A percentile compares a stretch with the other conserved stretches of the same genome.
Evolutionary conservation across 768 basidiomycete species (phyloP).

Genomic region (Tylopilus subfusipes): DNA sequence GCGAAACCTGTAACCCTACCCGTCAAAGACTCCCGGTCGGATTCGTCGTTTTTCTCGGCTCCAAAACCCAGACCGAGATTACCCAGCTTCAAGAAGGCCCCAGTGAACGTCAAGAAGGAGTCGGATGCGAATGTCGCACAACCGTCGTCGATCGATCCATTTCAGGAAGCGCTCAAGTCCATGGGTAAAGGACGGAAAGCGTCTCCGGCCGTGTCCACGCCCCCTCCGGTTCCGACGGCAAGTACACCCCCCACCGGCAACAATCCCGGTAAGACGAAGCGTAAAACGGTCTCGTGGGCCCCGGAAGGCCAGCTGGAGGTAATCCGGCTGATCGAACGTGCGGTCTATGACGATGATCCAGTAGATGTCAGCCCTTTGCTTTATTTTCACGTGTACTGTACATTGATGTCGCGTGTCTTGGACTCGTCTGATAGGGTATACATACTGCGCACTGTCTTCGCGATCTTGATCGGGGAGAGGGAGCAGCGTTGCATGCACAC

Average conservation of each 20-base stretch:
- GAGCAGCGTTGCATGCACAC: slow-evolving; percentile 78
- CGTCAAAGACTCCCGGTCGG: slow-evolving; percentile 77
- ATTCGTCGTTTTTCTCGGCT: slow-evolving; percentile 85
- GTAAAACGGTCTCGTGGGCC: slow-evolving; percentile 78
- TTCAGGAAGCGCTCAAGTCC: slow-evolving; percentile 76
- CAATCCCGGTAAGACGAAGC: slow-evolving; percentile 53
- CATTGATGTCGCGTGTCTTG: slow-evolving; percentile 47
- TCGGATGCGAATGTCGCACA: slow-evolving; percentile 61
- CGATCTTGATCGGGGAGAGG: slow-evolving; percentile 85
- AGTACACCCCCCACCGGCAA: slow-evolving; percentile 36
- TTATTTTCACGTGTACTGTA: slow-evolving; percentile 42
- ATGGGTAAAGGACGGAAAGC: slow-evolving; percentile 63
- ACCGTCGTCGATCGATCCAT: slow-evolving; percentile 75
- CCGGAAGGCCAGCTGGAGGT: slow-evolving; percentile 69
- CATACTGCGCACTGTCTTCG: slow-evolving; percentile 70
- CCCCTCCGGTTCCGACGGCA: slow-evolving; percentile 40
- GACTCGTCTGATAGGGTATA: slow-evolving; percentile 56
- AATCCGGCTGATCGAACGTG: slow-evolving; percentile 77
- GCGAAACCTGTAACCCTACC: slow-evolving; percentile 31
- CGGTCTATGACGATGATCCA: slow-evolving; percentile 86
- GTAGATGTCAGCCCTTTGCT: slow-evolving; percentile 70
- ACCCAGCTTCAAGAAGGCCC: slow-evolving; percentile 83
- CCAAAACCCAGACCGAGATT: slow-evolving; percentile 81
- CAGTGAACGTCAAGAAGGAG: slow-evolving; percentile 48
- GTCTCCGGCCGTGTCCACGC: slow-evolving; percentile 59